Conservation (phyloP, 768 basidiomycete genomes). For the Panaeolus papilionaceus region DNA sequence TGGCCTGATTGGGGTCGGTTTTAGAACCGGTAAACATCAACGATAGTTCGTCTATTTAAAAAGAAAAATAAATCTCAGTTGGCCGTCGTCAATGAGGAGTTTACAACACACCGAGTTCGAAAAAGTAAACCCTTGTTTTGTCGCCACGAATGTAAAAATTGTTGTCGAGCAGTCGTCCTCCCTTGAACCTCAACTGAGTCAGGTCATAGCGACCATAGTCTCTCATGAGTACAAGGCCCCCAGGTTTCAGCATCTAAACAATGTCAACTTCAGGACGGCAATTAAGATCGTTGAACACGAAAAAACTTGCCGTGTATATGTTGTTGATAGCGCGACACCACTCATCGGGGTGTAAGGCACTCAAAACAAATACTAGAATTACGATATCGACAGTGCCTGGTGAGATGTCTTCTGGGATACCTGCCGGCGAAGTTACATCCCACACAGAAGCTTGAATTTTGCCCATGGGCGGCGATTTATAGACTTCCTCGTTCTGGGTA, state of each 20-base stretch:
- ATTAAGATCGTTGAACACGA: conserved; percentile 4
- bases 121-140: conserved; percentile 97
- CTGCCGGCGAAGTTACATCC: conserved; percentile 78
- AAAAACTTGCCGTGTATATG: conserved; percentile 64
- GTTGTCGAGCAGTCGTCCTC: conserved; percentile 84
- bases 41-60: conserved; percentile 71
- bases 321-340: conserved; percentile 87
- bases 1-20: conserved; percentile 38
- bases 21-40: conserved; percentile 76
- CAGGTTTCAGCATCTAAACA: conserved; percentile 85
- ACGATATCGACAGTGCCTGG: conserved; percentile 84
- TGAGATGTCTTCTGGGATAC: conserved; percentile 66
- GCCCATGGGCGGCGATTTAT: conserved; percentile 69
- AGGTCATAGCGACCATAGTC: conserved; percentile 97
- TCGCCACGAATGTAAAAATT: conserved; percentile 98
- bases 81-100: not conserved
- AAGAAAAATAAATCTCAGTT: conserved; percentile 15
- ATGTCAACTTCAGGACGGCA: not conserved
- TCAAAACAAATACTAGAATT: conserved; percentile 93
- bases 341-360: conserved; percentile 92
- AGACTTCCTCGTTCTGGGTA: conserved; percentile 72
- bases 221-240: conserved; percentile 82
- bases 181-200: conserved; percentile 93
- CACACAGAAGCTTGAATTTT: conserved; percentile 83
- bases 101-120: conserved; percentile 70